phyloP scores from a whole-genome alignment of 2,329 filamentous ascomycete genomes.

The Daldinia eschscholtzii region DNA sequence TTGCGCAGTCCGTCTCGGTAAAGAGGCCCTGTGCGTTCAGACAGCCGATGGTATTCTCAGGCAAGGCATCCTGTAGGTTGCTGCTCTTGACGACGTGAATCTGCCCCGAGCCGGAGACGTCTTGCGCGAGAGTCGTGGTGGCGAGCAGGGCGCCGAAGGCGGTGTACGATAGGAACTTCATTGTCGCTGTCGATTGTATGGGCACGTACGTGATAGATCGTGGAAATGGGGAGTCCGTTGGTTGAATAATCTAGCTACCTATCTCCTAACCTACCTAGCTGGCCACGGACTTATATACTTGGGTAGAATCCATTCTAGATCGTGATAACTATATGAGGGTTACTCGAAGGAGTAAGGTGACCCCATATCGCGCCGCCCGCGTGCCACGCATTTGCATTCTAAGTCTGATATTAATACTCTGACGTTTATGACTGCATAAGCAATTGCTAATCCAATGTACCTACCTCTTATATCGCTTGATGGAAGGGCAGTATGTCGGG shows the following conservation, averaged over 20 bases:
- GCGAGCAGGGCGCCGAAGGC: slow-evolving; percentile 25
- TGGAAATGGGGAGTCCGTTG: not conserved
- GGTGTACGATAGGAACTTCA: slow-evolving; percentile 29
- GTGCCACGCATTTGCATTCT: slow-evolving; percentile 16
- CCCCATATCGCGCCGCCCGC: not conserved
- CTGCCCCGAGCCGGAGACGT: slow-evolving; percentile 35
- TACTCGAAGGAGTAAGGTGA: not conserved
- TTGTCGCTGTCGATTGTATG: slow-evolving; percentile 6
- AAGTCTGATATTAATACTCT: slow-evolving; percentile 13
- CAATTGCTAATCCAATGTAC: slow-evolving; percentile 34
- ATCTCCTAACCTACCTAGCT: not conserved
- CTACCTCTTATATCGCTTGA: slow-evolving; percentile 7
- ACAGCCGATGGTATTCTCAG: slow-evolving; percentile 29
- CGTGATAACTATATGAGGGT: not conserved
- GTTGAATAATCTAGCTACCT: not conserved
- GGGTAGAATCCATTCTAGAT: not conserved
- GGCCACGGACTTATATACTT: slow-evolving; percentile 13
- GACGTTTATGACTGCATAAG: slow-evolving; percentile 18
- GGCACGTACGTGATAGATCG: not conserved
- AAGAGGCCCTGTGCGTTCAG: slow-evolving; percentile 28
- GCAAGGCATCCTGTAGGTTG: slow-evolving; percentile 18
- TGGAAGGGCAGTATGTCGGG: slow-evolving; percentile 7
- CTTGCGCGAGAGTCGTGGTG: slow-evolving; percentile 21
- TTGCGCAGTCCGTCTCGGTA: slow-evolving; percentile 29
- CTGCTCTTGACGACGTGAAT: slow-evolving; percentile 37